These are phyloP conservation scores for Apiospora koreana DNA, from an alignment of 2,329 filamentous ascomycete species.

Conservation along the genomic window DNA sequence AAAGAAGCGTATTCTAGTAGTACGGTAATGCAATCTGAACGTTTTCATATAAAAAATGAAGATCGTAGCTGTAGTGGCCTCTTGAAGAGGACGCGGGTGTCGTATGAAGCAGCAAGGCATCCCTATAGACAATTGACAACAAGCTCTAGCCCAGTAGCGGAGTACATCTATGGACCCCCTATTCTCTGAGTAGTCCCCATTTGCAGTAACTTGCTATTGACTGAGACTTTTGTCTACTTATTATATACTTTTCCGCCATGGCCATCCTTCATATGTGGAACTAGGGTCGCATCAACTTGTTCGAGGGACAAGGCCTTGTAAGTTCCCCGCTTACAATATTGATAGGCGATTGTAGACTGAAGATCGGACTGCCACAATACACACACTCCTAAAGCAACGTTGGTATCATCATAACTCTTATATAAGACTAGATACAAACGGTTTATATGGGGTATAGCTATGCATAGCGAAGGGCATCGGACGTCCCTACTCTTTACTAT, in stretches of 20 bases:
- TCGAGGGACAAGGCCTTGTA: no score
- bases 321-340: background rate
- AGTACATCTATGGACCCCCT: background rate
- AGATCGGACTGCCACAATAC: background rate
- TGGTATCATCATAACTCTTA: background rate
- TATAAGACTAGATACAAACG: background rate
- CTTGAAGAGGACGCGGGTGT: background rate
- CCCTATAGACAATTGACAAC: background rate
- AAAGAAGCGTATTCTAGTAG: constrained; percentile 5
- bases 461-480: no score
- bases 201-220: background rate
- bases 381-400: no score
- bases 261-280: no score
- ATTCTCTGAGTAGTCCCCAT: background rate
- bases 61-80: background rate
- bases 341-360: background rate
- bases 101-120: background rate
- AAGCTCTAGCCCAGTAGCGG: no score
- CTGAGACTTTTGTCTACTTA: background rate
- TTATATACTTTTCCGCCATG: background rate
- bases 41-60: background rate
- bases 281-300: no score
- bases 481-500: constrained; percentile 23
- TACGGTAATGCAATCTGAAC: constrained; percentile 6
- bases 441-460: background rate